phyloP scores from a whole-genome alignment of 805 yeast species.

The Wickerhamiella brachini region DNA sequence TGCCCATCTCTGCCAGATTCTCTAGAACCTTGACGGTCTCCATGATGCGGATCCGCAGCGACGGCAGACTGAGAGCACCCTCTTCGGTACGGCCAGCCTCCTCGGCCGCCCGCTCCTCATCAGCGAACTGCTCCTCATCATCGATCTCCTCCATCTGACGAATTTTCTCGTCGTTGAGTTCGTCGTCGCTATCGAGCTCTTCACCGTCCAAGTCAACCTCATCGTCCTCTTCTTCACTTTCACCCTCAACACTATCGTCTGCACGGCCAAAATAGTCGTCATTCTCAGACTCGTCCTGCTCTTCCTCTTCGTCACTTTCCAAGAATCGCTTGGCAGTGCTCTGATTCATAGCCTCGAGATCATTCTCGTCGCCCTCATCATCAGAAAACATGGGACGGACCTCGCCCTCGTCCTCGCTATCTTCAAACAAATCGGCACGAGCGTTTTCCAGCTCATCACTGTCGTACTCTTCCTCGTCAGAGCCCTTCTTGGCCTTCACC shows the following conservation, averaged over 20 bases:
- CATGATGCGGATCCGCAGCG: constrained; percentile 84
- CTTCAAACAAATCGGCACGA: constrained; percentile 35
- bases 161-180: constrained; percentile 12
- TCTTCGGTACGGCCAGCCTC: constrained; percentile 1
- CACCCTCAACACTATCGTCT: constrained; percentile 5
- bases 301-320: constrained; percentile 10
- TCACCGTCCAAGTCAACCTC: constrained; percentile 10
- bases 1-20: constrained; percentile 44
- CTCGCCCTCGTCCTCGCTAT: constrained; percentile 40
- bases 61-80: constrained; percentile 45
- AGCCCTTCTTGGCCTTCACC: constrained; percentile 34
- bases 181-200: constrained; percentile 14
- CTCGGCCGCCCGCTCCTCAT: constrained; percentile 9
- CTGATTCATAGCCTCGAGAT: constrained; percentile 22
- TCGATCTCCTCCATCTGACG: constrained; percentile 10
- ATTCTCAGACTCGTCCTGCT: constrained; percentile 7
- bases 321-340: constrained; percentile 19
- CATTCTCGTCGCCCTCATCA: constrained; percentile 51
- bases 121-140: constrained; percentile 14
- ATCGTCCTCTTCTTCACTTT: constrained; percentile 14
- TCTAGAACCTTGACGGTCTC: constrained; percentile 91
- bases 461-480: constrained; percentile 38
- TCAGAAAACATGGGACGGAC: constrained; percentile 72
- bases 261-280: constrained; percentile 13
- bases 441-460: constrained; percentile 48